phyloP scores from a whole-genome alignment of 179 eudicot species.

The Sideroxylon spinosum region DNA sequence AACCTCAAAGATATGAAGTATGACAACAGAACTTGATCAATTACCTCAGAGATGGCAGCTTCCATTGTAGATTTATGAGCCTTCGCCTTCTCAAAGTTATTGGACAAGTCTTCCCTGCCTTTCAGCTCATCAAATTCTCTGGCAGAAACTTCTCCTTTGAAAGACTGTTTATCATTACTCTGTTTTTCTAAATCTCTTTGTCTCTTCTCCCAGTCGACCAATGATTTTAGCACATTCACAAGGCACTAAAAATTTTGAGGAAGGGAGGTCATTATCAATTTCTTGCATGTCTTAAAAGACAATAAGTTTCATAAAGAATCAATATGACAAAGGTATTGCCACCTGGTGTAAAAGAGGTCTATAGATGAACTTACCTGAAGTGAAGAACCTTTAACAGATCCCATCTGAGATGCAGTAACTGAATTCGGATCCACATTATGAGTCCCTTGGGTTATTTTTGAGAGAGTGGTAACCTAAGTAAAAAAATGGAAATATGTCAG shows the following conservation, averaged over 20 bases:
- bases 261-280: slow-evolving; percentile 17
- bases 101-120: slow-evolving; percentile 45
- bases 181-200: slow-evolving; percentile 51
- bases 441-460: slow-evolving; percentile 89
- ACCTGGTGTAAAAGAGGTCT: neutral
- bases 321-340: neutral
- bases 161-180: slow-evolving; percentile 33
- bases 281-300: neutral
- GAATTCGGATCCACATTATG: slow-evolving; percentile 80
- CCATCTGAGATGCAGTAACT: slow-evolving; percentile 65
- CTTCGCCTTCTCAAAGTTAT: slow-evolving; percentile 87
- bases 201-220: slow-evolving; percentile 88
- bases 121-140: slow-evolving; percentile 41
- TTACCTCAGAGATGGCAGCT: slow-evolving; percentile 86
- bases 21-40: neutral
- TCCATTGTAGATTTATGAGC: slow-evolving; percentile 90
- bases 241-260: slow-evolving; percentile 59
- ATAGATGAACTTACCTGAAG: slow-evolving; percentile 60
- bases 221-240: slow-evolving; percentile 81
- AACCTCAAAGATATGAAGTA: neutral
- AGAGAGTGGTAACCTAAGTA: slow-evolving; percentile 63
- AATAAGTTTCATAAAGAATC: neutral
- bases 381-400: slow-evolving; percentile 77
- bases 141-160: slow-evolving; percentile 41
- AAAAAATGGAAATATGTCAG: slow-evolving; percentile 19